Evolutionary conservation across 2,329 filamentous ascomycete genomes (phyloP), one percentile per base, ranked within the genome.

Genomic region (Cladosporium oxysporum): DNA sequence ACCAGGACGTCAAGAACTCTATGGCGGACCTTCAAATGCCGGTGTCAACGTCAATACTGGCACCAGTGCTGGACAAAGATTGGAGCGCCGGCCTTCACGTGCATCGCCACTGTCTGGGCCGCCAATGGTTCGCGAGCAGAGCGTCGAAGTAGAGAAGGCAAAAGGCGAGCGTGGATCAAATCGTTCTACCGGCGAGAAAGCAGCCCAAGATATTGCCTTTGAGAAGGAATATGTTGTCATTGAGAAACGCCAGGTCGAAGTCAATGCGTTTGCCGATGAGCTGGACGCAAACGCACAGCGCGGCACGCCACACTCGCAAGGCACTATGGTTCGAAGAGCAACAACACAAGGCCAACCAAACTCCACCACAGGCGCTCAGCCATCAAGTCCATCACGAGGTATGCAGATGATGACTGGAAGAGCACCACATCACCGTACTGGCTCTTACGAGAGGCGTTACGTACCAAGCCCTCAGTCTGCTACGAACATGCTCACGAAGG

Each of bases 241-340:
- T 14, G 95, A 99, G 80, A 97, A 97, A 81, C 89, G 90, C 70
- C 91, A 93, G 23, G 93, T 99, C 12, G 94, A 98, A 77, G 94
- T 99, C 60, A 98, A 99, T 77, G 95, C 95, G 2, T 90, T 99
- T 73, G 95, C 95, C 26, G 95, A 99, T 78, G 94, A 98, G 79
- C 83, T 99, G 75, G 93, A 92, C 53, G 91, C 93, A 62, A 94
- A 91, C 23, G 73, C 91, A 58, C 88, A 88, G 59, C 85, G 50
- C 82, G 85, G 67, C 50, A 67, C 69, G 16, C 68, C 70, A 21
- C 66, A 71, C 5, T 85, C 88, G 68, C 81, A 86, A 10, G 87
- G 87, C 11, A 83, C 87, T 26, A 87, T 95, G 74, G 81, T 90
- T 52, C 89, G 93, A 65, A 87, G 93, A 70, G 87, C 91, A 18